Evolutionary conservation across 441 rosid species (phyloP).

Genomic region (Corymbia calophylla): DNA sequence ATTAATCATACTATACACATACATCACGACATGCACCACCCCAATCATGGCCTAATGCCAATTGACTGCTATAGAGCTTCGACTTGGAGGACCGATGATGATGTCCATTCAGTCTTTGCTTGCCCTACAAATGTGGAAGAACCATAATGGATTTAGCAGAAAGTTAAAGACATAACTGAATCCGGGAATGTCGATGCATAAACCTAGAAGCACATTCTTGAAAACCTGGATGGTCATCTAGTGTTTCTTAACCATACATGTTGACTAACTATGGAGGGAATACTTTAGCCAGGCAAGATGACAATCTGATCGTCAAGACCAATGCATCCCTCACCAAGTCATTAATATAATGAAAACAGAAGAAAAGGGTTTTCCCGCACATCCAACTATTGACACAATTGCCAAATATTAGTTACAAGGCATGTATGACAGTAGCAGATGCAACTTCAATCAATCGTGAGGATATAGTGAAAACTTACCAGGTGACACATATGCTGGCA

Average conservation of each 20-base stretch:
- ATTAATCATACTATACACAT: neutral
- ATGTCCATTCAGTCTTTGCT: neutral
- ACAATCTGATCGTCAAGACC: neutral
- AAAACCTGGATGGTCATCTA: neutral
- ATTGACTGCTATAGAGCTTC: slow-evolving; percentile 9
- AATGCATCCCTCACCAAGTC: neutral
- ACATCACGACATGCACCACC: neutral
- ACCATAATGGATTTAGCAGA: neutral
- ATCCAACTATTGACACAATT: neutral
- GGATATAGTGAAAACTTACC: slow-evolving; percentile 31
- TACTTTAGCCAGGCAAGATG: neutral
- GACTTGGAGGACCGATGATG: slow-evolving; percentile 6
- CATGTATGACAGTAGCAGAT: neutral
- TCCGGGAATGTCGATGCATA: neutral
- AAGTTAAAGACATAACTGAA: neutral
- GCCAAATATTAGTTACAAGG: neutral
- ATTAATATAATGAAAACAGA: neutral
- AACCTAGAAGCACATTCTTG: neutral
- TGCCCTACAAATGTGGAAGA: slow-evolving; percentile 12
- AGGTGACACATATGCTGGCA: slow-evolving; percentile 48
- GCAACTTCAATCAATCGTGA: neutral
- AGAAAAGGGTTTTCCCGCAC: neutral
- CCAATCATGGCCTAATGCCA: neutral
- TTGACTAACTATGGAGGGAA: neutral
- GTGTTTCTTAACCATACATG: neutral